Evolutionary conservation across 257 asterid species (phyloP), one percentile per base, ranked within the genome.

Genomic region (Apocynum venetum): DNA sequence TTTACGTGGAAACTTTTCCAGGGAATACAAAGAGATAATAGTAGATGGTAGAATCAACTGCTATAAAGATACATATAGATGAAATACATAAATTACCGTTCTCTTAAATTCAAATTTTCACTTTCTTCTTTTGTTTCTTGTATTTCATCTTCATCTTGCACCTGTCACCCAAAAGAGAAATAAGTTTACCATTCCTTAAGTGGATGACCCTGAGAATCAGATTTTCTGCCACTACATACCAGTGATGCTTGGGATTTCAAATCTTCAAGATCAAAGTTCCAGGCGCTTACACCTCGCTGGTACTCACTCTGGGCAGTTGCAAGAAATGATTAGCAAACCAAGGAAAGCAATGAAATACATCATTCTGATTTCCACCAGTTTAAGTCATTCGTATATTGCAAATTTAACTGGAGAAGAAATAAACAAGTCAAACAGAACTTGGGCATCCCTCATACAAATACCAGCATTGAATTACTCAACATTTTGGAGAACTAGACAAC

Each of bases 211-310:
- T 63, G 76, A 51, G 53, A 81, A 3, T 11, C 4, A 7, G 47
- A 71, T 25, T 38, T 79, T 68, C 70, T 41, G 73, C 56, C 47
- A 61, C 36, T 68, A 78, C 91, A 73, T 90, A 96, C 99, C 93
- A 89, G 84, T 80, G 98, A 88, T 77, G 99, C 99, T 87, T 90
- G 99, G 79, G 78, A 79, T 87, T 96, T 96, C 87, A 96, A 88
- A 83, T 96, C 99, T 88, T 91, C 98, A 77, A 96, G 71, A 83
- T 96, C 98, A 81, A 96, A 96, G 85, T 96, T 96, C 99, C 99
- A 96, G 55, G 96, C 98, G 76, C 99, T 96, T 76, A 96, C 99
- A 80, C 99, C 99, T 78, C 99, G 93, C 86, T 96, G 96, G 81
- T 96, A 96, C 88, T 91, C 97, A 83, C 97, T 93, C 99, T 96